Base-by-base conservation (phyloP, 2,329 filamentous ascomycete genomes). In the Aspergillus sp. region DNA sequence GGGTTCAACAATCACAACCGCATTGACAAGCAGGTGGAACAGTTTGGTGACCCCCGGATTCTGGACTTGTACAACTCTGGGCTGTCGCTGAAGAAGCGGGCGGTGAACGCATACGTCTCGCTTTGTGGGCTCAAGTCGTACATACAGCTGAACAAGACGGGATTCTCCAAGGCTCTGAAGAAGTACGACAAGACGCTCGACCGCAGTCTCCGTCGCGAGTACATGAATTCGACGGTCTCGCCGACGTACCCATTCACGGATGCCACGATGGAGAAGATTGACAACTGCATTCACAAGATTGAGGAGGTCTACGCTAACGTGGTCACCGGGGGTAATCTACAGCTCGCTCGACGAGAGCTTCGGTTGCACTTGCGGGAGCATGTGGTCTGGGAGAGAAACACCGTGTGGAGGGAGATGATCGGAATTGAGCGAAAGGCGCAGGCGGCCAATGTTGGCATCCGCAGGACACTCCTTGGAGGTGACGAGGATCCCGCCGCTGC, bases 391-490 rank as follows among this genome's bases (percentile, higher is more conserved):
- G 95, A 99, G 71, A 84, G 94, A 52, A 99, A 99, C 68, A 99
- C 94, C 0, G 94, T 99, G 16, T 99, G 94, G 94, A 82, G 95
- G 74, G 94, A 99, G 64, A 94, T 99, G 84, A 99, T 99, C 69
- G 94, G 93, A 49, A 93, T 99, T 62, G 95, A 99, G 76, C 83
- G 94, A 19, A 92, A 96, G 68, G 91, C 91, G 1, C 93, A 97
- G 73, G 95, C 94, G 7, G 93, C 93, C 7, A 94, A 93, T 62
- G 81, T 99, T 59, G 94, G 94, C 40, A 78, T 89, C 47, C 76
- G 84, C 19, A 85, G 88, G 58, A 89, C 90, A 0, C 79, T 97
- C 50, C 82, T 97, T 2, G 92, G 92, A 4, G 82, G 84, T 21
- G 88, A 88, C 31, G 82, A 83, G 16, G 86, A 88, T 61, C 83